A percentile compares a stretch with the other conserved stretches of the same genome.
Evolutionary conservation across 2,329 filamentous ascomycete genomes (phyloP).

Genomic region (Cercospora zeina): DNA sequence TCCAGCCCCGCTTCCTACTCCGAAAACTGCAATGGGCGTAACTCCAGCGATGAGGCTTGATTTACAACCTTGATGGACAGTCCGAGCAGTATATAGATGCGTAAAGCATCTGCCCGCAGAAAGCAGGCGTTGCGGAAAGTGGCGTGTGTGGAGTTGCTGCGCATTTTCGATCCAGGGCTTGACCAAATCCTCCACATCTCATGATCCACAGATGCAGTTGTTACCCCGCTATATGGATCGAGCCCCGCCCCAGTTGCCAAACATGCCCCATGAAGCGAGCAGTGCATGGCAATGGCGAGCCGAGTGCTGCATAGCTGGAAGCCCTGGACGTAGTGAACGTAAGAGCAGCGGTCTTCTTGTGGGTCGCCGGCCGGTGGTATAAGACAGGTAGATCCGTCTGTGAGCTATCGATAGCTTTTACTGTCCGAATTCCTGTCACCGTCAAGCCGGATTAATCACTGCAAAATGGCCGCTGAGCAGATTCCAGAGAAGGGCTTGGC

Average conservation of each 20-base stretch:
- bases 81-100: background rate
- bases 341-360: background rate
- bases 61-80: background rate
- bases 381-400: background rate
- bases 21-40: background rate
- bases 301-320: background rate
- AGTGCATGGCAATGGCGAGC: background rate
- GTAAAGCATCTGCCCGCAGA: background rate
- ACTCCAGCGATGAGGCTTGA: background rate
- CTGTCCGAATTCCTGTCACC: background rate
- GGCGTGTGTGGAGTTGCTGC: background rate
- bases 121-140: background rate
- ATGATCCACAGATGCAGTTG: background rate
- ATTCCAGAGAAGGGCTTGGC: conserved; percentile 54
- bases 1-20: background rate
- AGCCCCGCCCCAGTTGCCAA: background rate
- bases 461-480: conserved; percentile 15
- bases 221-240: conserved; percentile 6
- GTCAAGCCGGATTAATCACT: background rate
- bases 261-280: background rate
- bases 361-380: background rate
- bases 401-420: background rate
- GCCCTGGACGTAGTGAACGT: background rate
- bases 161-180: background rate
- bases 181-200: conserved; percentile 3